Evolutionary conservation across 1,284 basidiomycete genomes (phyloP).

Genomic region (Omphalotus olearius): DNA sequence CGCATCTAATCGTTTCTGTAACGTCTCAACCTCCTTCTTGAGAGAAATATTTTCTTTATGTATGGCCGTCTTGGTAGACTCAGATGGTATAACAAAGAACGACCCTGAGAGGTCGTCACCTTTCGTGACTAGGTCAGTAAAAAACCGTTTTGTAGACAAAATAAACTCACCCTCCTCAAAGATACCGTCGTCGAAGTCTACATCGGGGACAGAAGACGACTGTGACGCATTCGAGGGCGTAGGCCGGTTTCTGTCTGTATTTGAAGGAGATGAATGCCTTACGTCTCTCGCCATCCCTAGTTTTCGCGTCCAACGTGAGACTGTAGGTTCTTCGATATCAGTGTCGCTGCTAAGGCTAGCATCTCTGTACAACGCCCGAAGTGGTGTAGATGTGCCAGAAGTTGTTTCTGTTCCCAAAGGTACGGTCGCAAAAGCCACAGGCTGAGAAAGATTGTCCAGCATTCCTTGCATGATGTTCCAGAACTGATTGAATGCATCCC

Average conservation of each 20-base stretch:
- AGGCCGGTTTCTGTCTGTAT: background rate
- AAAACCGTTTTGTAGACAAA: background rate
- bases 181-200: constrained; percentile 32
- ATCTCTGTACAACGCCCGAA: constrained; percentile 32
- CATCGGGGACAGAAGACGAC: constrained; percentile 17
- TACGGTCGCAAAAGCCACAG: constrained; percentile 79
- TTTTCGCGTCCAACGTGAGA: constrained; percentile 43
- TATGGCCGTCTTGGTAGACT: constrained; percentile 43
- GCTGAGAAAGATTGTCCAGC: constrained; percentile 76
- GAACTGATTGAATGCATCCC: constrained; percentile 80
- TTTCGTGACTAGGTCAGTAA: constrained; percentile 16
- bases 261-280: constrained; percentile 10
- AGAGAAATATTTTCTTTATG: constrained; percentile 63
- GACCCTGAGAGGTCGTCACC: constrained; percentile 72
- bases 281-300: constrained; percentile 34
- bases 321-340: constrained; percentile 57
- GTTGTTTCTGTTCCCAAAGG: constrained; percentile 50
- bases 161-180: constrained; percentile 37
- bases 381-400: constrained; percentile 20
- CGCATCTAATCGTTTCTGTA: constrained; percentile 52
- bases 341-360: constrained; percentile 57
- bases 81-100: constrained; percentile 68
- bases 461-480: constrained; percentile 83
- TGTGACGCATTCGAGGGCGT: background rate
- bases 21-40: constrained; percentile 51